Base-by-base conservation (phyloP, 805 yeast genomes). In the Starmera quercuum region DNA sequence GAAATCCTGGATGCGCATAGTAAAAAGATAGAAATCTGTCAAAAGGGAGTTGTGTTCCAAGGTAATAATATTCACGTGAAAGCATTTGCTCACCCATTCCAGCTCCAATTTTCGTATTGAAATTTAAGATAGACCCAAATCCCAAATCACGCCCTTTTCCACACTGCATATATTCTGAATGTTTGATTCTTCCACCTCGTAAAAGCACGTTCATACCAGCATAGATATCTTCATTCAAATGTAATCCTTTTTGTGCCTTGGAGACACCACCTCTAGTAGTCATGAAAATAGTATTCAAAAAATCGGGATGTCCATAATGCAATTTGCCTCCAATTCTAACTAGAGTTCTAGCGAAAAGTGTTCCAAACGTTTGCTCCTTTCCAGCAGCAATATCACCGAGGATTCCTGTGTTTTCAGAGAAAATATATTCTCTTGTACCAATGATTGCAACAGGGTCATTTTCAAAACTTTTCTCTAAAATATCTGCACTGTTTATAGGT, bases 11-110 rank as follows among this genome's bases (percentile, higher is more conserved):
- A 49, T 83, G 94, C 2, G 90, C 94, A 53, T 80, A 83, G 56
- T 77, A 83, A 55, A 83, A 83, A 1, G 90, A 78, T 38, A 83
- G 59, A 61, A 83, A 83, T 46, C 92, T 65, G 50, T 83, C 92
- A 40, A 83, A 59, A 2, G 90, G 86, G 24, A 83, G 61, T 41
- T 80, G 85, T 3, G 87, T 77, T 2, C 88, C 83, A 41, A 83
- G 64, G 51, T 83, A 82, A 55, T 74, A 83, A 56, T 83, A 83
- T 53, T 83, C 94, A 46, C 94, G 67, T 4, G 90, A 82, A 36
- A 83, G 65, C 74, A 82, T 76, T 52, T 83, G 94, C 50, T 83
- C 94, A 31, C 92, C 90, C 94, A 83, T 83, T 38, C 92, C 94
- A 35, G 92, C 85, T 30, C 94, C 94, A 56, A 83, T 83, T 51